Evolutionary conservation across 208 protist species (phyloP), one percentile per base, ranked within the genome.

Genomic region (Leishmania martiniquensis): DNA sequence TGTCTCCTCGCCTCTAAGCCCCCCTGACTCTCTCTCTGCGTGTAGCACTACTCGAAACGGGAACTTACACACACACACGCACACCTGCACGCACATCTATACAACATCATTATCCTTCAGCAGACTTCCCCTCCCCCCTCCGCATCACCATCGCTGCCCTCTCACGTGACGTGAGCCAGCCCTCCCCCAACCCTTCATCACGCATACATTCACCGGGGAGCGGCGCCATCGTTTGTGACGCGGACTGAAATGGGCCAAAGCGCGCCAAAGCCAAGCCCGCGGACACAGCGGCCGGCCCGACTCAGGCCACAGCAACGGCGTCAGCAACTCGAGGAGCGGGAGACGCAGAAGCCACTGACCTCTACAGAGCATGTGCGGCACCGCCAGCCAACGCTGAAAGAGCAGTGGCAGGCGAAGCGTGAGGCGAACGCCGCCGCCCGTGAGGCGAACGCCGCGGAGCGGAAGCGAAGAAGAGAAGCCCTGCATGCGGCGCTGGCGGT

Each of bases 331-430:
- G 20, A 72, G 9, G 60, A 54, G n/a, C 45, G 73, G 44, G 62
- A 62, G 1, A n/a, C 49, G 39, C n/a, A 66, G 12, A 59, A 67
- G 17, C 47, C 52, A 2, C 78, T 77, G 42, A 45, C 47, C n/a
- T 47, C 47, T 17, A 44, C 17, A 37, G 78, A 76, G 65, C 62
- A 76, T 34, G 65, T 60, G 69, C 72, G 42, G 10, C 49, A 39
- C 6, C 72, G 44, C 49, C 34, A 57, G 70, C 78, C 78, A 9
- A 82, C 70, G 49, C 78, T 82, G 52, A 82, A 77, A 20, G 78
- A 81, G 67, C 76, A 85, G 60, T 76, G 77, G 81, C 71, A 74
- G 34, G 76, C 54, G 54, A 77, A 75, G 65, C 72, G 63, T 9
- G 70, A 77, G 44, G 78, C 71, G 15, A 82, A 82, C 34, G 73